These are phyloP conservation scores for Macroventuria anomochaeta DNA, from an alignment of 2,329 filamentous ascomycete genomes.

Conservation along the genomic window DNA sequence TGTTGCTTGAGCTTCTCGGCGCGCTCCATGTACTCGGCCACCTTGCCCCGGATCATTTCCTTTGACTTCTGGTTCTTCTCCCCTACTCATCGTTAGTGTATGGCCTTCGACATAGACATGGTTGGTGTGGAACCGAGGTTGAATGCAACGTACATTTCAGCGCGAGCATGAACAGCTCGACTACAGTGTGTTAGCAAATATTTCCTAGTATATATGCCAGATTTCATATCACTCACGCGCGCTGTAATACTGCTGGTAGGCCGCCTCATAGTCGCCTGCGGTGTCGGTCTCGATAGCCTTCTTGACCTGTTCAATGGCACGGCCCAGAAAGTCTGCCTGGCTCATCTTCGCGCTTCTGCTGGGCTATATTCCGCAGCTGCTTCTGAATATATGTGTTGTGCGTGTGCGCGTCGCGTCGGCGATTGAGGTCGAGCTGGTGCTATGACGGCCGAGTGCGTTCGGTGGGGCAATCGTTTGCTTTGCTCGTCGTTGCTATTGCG, in stretches of 20 bases:
- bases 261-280: slow-evolving; percentile 94
- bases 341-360: slow-evolving; percentile 69
- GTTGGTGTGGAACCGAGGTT: neutral
- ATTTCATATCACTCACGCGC: slow-evolving; percentile 54
- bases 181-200: slow-evolving; percentile 46
- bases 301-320: slow-evolving; percentile 95
- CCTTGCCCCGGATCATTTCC: slow-evolving; percentile 95
- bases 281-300: slow-evolving; percentile 97
- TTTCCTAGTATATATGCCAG: neutral
- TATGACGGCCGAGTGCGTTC: slow-evolving; percentile 19
- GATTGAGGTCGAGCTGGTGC: slow-evolving; percentile 7
- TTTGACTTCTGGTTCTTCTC: slow-evolving; percentile 98
- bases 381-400: neutral
- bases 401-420: slow-evolving; percentile 19
- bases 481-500: neutral
- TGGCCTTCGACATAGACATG: neutral
- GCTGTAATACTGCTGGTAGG: slow-evolving; percentile 94
- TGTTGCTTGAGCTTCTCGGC: slow-evolving; percentile 98
- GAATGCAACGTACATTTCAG: slow-evolving; percentile 72
- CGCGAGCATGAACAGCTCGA: slow-evolving; percentile 98
- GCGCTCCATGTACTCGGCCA: slow-evolving; percentile 96
- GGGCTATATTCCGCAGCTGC: slow-evolving; percentile 13
- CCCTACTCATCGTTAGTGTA: slow-evolving; percentile 51
- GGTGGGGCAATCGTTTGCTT: slow-evolving; percentile 11
- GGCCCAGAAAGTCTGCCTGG: slow-evolving; percentile 94